A percentile compares a stretch with the other conserved stretches of the same genome.
Conservation (phyloP, 306 rosid genomes). For the Vigna trinervia region DNA sequence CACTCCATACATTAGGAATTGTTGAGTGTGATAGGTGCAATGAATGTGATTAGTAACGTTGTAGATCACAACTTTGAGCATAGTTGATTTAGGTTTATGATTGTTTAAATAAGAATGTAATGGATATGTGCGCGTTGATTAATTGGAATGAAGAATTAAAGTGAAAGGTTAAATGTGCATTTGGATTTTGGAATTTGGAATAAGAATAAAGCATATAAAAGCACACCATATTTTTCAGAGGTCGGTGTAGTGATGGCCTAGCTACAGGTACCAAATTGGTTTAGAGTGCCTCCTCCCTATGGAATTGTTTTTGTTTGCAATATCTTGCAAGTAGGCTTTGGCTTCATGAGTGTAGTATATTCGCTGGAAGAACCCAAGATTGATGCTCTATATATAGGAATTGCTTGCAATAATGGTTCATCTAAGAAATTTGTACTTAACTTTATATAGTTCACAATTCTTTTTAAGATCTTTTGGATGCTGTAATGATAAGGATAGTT, state of each 20-base stretch:
- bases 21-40: background rate
- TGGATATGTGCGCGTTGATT: background rate
- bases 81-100: background rate
- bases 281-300: conserved; percentile 63
- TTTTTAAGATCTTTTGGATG: conserved; percentile 18
- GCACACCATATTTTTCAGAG: conserved; percentile 47
- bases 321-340: conserved; percentile 58
- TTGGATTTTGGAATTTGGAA: conserved; percentile 50
- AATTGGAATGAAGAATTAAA: conserved; percentile 38
- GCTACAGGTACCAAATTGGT: conserved; percentile 70
- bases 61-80: conserved; percentile 20
- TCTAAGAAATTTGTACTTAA: background rate
- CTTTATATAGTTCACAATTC: conserved; percentile 26
- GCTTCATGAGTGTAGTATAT: conserved; percentile 51
- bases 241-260: conserved; percentile 61
- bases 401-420: conserved; percentile 11
- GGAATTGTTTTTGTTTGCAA: conserved; percentile 43
- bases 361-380: conserved; percentile 40
- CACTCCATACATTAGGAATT: background rate
- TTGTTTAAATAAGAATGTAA: background rate
- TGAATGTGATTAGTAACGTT: background rate
- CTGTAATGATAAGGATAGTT: conserved; percentile 43
- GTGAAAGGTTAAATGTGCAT: background rate
- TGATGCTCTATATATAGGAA: conserved; percentile 5
- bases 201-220: conserved; percentile 38